Evolutionary conservation across 2,329 filamentous ascomycete species (phyloP), one percentile per base, ranked within the genome.

Genomic region (Incumbomyces lentus): DNA sequence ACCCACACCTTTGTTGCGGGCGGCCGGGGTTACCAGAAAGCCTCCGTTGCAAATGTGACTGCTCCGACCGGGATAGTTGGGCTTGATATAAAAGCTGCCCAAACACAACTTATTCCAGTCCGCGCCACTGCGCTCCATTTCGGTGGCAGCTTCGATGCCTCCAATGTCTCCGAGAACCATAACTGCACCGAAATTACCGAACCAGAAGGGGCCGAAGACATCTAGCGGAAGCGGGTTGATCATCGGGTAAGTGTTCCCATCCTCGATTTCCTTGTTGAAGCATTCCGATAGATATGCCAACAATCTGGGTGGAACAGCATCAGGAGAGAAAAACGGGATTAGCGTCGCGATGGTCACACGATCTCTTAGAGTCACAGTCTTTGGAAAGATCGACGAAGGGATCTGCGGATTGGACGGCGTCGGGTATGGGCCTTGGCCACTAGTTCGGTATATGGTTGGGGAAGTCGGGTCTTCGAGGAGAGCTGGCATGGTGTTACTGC

Each of bases 51-150:
- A 94, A 42, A 94, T 79, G 69, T 95, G 88, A 64, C 84, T 92
- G 67, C 85, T 92, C 49, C 88, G 77, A 40, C 88, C 88, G 0
- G 88, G 87, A 63, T 94, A 95, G 65, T 95, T 94, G 40, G 88
- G 87, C 68, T 92, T 89, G 72, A 94, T 85, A 67, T 92, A 93
- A 67, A 94, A 94, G 67, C 86, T 93, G 48, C 88, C 88, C 36
- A 95, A 70, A 58, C 87, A 94, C 58, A 84, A 75, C 59, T 81
- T 81, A 54, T 79, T 76, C 87, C 88, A 94, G 64, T 90, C 84
- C 54, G 64, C 73, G 65, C 66, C 80, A 66, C 56, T 72, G 58
- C 49, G 76, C 65, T 62, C 74, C 66, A 65, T 65, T 10, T 59
- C 49, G 40, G 63, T 61, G 2, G 69, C 64, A 47, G 82, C 79